A percentile compares a stretch with the other conserved stretches of the same genome.
These are phyloP conservation scores for Ceratocystis variospora DNA, from an alignment of 2,329 filamentous ascomycete species.

Conservation along the genomic window DNA sequence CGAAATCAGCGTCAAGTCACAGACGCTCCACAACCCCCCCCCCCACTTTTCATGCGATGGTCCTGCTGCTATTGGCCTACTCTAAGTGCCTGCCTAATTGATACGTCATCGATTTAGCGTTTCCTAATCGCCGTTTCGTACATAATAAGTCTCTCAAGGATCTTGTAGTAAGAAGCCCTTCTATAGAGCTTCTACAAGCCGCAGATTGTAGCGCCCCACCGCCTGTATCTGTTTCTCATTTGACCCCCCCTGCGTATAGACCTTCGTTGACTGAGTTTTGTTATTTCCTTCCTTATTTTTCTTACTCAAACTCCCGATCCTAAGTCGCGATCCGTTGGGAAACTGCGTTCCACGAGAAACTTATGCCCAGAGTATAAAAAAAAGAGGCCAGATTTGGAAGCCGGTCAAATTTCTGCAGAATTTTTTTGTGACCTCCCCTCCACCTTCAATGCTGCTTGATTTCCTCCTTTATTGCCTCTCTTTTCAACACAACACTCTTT, in stretches of 20 bases:
- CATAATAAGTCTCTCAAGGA: background rate
- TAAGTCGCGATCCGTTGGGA: constrained; percentile 6
- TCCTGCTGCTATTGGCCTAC: background rate
- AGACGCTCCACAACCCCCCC: background rate
- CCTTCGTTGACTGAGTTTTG: background rate
- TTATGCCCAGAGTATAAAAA: constrained; percentile 1
- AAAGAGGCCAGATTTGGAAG: constrained; percentile 6
- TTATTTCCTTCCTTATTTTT: background rate
- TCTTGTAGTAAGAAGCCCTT: background rate
- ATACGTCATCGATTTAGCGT: constrained; percentile 4
- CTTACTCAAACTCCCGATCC: constrained; percentile 3
- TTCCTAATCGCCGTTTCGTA: background rate
- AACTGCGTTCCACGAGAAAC: constrained; percentile 5
- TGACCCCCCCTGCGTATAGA: background rate
- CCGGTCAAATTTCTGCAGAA: background rate
- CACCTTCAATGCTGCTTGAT: background rate
- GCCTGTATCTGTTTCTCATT: background rate
- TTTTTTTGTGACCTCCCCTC: background rate
- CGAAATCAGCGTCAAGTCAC: background rate
- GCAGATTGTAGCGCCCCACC: background rate
- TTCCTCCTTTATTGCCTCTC: background rate
- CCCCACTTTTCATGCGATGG: background rate
- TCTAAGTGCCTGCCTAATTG: background rate
- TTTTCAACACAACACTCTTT: background rate
- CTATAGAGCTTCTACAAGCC: background rate